Evolutionary conservation across 1,139 yeast genomes (phyloP).

Genomic region (Wickerhamomyces sp.): DNA sequence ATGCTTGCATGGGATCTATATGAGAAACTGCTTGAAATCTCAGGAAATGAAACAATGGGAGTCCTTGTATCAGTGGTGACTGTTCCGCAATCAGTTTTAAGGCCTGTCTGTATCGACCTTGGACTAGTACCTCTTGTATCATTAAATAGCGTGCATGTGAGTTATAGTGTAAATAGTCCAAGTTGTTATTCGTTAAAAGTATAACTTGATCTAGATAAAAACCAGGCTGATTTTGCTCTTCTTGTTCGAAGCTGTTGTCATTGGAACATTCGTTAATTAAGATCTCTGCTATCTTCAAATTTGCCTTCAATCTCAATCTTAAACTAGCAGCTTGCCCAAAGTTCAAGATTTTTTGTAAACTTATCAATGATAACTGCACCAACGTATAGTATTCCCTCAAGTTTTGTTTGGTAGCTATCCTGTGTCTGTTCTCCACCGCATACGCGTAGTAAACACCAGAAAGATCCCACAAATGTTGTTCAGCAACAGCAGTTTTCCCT

Average conservation of each 20-base stretch:
- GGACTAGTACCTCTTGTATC: conserved; percentile 3
- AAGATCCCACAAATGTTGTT: conserved; percentile 2
- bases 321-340: conserved; percentile 8
- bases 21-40: conserved; percentile 6
- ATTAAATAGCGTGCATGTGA: conserved; percentile 7
- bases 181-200: conserved; percentile 7
- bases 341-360: conserved; percentile 9
- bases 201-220: conserved; percentile 13
- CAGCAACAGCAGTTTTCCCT: neutral
- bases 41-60: conserved; percentile 6
- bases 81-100: conserved; percentile 5
- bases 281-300: conserved; percentile 14
- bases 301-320: conserved; percentile 9
- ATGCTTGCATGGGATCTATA: conserved; percentile 1
- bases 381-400: conserved; percentile 18
- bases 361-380: conserved; percentile 12
- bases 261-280: conserved; percentile 5
- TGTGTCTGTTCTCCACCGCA: neutral
- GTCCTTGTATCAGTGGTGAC: neutral
- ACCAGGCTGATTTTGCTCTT: conserved; percentile 8
- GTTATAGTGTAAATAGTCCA: neutral
- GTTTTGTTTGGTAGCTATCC: conserved; percentile 3
- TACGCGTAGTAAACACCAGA: neutral
- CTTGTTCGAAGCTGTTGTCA: too few relatives aligned
- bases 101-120: conserved; percentile 8